Conservation (phyloP, 2,329 filamentous ascomycete genomes). For the Plenodomus lindquistii region DNA sequence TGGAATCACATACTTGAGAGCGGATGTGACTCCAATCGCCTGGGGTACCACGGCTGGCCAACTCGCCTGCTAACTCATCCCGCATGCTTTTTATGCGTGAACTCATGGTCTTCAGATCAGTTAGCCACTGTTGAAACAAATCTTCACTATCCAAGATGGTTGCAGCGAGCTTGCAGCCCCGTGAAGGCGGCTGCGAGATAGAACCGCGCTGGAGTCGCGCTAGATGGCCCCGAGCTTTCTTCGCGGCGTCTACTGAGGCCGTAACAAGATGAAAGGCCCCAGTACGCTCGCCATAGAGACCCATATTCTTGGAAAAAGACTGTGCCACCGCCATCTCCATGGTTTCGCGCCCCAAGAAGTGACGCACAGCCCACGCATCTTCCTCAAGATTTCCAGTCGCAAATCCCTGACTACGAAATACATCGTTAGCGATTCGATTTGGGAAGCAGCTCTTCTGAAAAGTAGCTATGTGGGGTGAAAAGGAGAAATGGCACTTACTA, state of each 20-base stretch:
- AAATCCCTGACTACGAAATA: constrained; percentile 42
- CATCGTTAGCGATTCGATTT: too few species aligned
- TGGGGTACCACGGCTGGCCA: background rate
- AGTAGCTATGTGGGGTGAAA: too few species aligned
- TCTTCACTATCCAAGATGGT: background rate
- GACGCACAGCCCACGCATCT: constrained; percentile 30
- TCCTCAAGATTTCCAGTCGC: constrained; percentile 31
- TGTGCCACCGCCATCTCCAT: constrained; percentile 14
- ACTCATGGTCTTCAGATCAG: background rate
- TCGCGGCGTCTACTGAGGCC: background rate
- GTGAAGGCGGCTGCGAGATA: too few species aligned
- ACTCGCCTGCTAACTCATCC: background rate
- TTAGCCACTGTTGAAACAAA: background rate
- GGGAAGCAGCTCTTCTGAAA: too few species aligned
- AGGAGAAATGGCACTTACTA: too few species aligned
- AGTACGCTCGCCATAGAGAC: constrained; percentile 39
- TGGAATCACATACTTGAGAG: too few species aligned
- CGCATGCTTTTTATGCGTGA: background rate
- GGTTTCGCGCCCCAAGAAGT: constrained; percentile 8
- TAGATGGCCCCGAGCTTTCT: background rate
- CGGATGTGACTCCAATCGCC: background rate
- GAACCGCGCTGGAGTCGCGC: too few species aligned
- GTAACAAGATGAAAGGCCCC: constrained; percentile 31
- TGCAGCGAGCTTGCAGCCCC: too few species aligned
- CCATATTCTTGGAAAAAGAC: constrained; percentile 46